Percentiles rank a stretch among this genome's conserved stretches.
phyloP scores from a whole-genome alignment of 83 land plant genomes.

The Larix sibirica region DNA sequence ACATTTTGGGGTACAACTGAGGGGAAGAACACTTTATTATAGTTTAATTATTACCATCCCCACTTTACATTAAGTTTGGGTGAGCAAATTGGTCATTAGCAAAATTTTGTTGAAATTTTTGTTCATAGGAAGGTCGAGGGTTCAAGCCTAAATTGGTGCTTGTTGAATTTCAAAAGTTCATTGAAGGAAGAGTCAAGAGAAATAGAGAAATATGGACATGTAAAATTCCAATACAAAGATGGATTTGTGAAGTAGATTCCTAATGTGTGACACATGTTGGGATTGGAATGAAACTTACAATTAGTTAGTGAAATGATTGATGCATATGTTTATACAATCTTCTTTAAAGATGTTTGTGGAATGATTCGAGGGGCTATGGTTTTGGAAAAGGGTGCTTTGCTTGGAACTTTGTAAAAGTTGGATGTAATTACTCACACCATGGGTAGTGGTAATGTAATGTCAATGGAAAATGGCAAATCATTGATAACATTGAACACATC shows the following conservation, averaged over 20 bases:
- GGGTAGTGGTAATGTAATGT: neutral
- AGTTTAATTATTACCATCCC: too few relatives aligned
- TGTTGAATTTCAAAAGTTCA: too few relatives aligned
- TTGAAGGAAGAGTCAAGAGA: too few relatives aligned
- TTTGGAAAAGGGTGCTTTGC: neutral
- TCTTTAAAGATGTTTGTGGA: neutral
- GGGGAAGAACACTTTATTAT: too few relatives aligned
- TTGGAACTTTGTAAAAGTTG: neutral
- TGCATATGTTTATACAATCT: neutral
- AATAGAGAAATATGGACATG: neutral
- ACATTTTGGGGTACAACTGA: too few relatives aligned
- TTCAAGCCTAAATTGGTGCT: too few relatives aligned
- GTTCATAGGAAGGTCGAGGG: too few relatives aligned
- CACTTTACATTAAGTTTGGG: too few relatives aligned
- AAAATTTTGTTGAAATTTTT: too few relatives aligned
- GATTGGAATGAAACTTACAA: neutral
- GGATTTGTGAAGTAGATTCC: neutral
- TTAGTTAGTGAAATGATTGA: neutral
- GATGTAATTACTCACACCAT: neutral
- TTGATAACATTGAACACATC: neutral
- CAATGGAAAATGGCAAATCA: neutral
- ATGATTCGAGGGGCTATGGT: neutral
- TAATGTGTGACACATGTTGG: neutral
- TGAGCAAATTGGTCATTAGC: too few relatives aligned
- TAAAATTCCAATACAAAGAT: neutral